Evolutionary conservation across 208 protist genomes (phyloP).

Genomic region (Leishmania arabica): DNA sequence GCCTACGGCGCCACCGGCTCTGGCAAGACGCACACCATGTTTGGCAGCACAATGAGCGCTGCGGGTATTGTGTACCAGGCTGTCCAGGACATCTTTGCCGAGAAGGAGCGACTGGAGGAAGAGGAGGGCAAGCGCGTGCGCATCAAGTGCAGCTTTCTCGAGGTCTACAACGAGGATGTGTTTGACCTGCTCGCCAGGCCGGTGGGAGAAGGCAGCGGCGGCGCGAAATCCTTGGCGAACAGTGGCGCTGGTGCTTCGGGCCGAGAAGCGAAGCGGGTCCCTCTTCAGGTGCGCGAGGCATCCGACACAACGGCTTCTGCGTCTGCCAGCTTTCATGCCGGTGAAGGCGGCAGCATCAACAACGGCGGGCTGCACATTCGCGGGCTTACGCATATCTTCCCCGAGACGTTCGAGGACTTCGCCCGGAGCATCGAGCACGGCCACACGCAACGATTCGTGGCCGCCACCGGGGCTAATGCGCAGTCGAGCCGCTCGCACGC

Average conservation of each 20-base stretch:
- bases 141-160: conserved; percentile 75
- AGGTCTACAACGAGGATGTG: conserved; percentile 92
- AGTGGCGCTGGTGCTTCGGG: background rate
- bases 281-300: conserved; percentile 62
- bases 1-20: conserved; percentile 89
- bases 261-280: conserved; percentile 17
- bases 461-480: conserved; percentile 77
- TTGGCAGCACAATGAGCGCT: conserved; percentile 73
- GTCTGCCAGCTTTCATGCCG: background rate
- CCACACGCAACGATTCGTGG: conserved; percentile 72
- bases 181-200: conserved; percentile 71
- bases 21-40: conserved; percentile 93
- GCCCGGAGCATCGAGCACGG: conserved; percentile 60
- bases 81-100: conserved; percentile 78
- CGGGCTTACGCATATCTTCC: conserved; percentile 68
- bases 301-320: background rate
- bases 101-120: conserved; percentile 61
- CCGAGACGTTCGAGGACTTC: conserved; percentile 64
- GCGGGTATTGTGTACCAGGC: conserved; percentile 84
- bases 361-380: conserved; percentile 52
- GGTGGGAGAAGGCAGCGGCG: conserved; percentile 32
- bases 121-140: conserved; percentile 56
- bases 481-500: conserved; percentile 90
- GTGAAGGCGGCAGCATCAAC: conserved; percentile 9
- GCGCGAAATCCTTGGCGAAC: conserved; percentile 28